Evolutionary conservation across 1,284 basidiomycete species (phyloP), one percentile per base, ranked within the genome.

Genomic region (Malassezia caprae): DNA sequence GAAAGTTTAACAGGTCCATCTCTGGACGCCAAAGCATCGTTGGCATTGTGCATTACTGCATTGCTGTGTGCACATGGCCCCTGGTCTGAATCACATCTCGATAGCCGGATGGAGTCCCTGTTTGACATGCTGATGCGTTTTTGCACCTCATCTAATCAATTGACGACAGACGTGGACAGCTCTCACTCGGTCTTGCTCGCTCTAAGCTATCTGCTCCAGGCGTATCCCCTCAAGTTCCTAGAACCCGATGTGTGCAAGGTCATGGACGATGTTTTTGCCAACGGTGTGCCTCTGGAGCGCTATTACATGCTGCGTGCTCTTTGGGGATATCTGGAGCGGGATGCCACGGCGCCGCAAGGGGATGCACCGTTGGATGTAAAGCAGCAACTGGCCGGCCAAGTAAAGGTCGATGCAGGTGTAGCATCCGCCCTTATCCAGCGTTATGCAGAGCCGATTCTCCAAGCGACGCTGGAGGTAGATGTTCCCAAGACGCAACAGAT

Each of bases 351-450:
- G 60, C 57, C 17, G n/a, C 12, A 39, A 19, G 37, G 19, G 8
- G 19, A 39, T 19, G 19, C 5, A 12, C 19, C 51, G 17, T 56
- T 61, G 27, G 63, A 72, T 67, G 88, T 96, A 83, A 55, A 46
- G 6, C 84, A 86, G 1, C 87, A 96, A 65, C 79, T 99, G 2
- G 87, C 96, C 8, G 94, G 94, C 2, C 91, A 91, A 66, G 89
- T 89, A 0, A 90, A 96, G 73, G 89, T 90, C 0, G 93, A 98
- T 68, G 94, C 93, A 86, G 90, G 91, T 40, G 88, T 96, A 49
- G 88, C 87, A 72, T 91, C 90, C 1, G 87, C 88, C 2, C 81
- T 98, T 32, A 85, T 96, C 2, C 94, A 98, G 69, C 84, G 90
- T 28, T 96, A 96, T 68, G 79, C 96, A 39, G 77, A 80, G 27